phyloP scores from a whole-genome alignment of 441 rosid genomes.

The Monsonia emarginata region DNA sequence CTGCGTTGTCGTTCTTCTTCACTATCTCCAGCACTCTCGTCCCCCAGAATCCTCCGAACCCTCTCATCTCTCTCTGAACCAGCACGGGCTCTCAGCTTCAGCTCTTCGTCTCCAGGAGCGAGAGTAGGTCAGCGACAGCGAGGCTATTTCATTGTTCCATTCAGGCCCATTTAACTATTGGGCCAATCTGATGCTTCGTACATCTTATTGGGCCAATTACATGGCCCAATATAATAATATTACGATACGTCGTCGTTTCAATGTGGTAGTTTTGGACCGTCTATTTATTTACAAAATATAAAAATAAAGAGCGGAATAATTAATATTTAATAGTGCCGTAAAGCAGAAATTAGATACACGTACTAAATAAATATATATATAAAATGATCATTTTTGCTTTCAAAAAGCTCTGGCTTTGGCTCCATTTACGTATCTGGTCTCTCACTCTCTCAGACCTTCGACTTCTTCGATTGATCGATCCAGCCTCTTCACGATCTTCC shows the following conservation, averaged over 20 bases:
- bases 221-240: no score
- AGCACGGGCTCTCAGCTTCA: neutral
- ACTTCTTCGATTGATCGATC: constrained; percentile 4
- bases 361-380: neutral
- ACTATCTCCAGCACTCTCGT: constrained; percentile 77
- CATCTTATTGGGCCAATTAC: no score
- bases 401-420: neutral
- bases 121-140: no score
- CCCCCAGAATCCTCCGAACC: constrained; percentile 70
- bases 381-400: neutral
- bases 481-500: neutral
- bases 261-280: neutral
- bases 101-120: neutral
- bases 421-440: neutral
- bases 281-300: neutral
- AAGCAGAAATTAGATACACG: neutral
- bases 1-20: constrained; percentile 86
- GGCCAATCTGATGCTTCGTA: no score
- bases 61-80: constrained; percentile 2
- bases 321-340: neutral
- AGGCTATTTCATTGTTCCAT: neutral
- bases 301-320: neutral
- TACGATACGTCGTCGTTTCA: neutral
- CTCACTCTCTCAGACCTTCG: neutral
- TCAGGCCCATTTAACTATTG: constrained; percentile 3